phyloP scores from a whole-genome alignment of 1,284 basidiomycete genomes.

The Cutaneotrichosporon daszewskae region DNA sequence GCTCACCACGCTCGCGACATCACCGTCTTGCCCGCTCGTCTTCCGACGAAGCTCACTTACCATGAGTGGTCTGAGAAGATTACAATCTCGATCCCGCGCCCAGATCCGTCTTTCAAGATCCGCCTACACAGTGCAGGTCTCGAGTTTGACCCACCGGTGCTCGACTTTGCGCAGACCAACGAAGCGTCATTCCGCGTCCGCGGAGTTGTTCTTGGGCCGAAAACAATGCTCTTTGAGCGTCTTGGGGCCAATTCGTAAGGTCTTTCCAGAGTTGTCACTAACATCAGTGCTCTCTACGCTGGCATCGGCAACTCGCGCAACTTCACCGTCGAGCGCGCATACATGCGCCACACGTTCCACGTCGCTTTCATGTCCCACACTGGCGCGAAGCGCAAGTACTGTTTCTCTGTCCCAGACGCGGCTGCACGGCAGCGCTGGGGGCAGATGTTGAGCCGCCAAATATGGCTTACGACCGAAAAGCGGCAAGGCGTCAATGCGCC shows the following conservation, averaged over 20 bases:
- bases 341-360: slow-evolving; percentile 92
- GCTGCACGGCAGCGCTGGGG: slow-evolving; percentile 69
- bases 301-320: slow-evolving; percentile 69
- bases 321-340: slow-evolving; percentile 76
- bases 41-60: slow-evolving; percentile 73
- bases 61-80: slow-evolving; percentile 78
- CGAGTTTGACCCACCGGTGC: slow-evolving; percentile 71
- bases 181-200: slow-evolving; percentile 83
- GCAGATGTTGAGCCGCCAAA: slow-evolving; percentile 62
- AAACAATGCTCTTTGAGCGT: slow-evolving; percentile 72
- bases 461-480: slow-evolving; percentile 63
- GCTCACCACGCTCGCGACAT: slow-evolving; percentile 45
- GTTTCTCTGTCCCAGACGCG: slow-evolving; percentile 81
- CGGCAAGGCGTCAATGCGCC: slow-evolving; percentile 42
- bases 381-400: slow-evolving; percentile 71
- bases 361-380: slow-evolving; percentile 70
- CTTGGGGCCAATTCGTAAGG: slow-evolving; percentile 65
- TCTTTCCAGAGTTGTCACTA: neutral
- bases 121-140: slow-evolving; percentile 78
- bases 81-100: slow-evolving; percentile 70
- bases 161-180: slow-evolving; percentile 67
- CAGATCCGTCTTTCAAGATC: slow-evolving; percentile 71
- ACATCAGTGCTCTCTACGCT: slow-evolving; percentile 58
- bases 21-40: slow-evolving; percentile 59
- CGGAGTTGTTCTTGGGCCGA: slow-evolving; percentile 70